These are phyloP conservation scores for Neocatenulostroma microsporum DNA, from an alignment of 2,329 filamentous ascomycete genomes.

Conservation along the genomic window DNA sequence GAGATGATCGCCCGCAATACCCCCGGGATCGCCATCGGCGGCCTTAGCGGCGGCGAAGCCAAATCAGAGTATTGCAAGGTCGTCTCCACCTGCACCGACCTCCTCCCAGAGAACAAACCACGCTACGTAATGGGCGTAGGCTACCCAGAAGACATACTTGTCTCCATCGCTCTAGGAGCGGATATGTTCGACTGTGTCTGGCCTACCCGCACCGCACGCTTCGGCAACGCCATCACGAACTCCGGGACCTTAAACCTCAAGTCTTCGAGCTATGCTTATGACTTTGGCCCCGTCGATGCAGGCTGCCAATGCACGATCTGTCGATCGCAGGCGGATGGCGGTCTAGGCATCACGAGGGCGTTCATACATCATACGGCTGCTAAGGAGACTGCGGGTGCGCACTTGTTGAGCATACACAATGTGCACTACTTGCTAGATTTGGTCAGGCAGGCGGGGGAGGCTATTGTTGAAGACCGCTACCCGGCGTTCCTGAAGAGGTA, in stretches of 20 bases:
- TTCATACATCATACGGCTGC: slow-evolving; percentile 86
- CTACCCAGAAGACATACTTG: slow-evolving; percentile 91
- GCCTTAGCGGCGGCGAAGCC: slow-evolving; percentile 87
- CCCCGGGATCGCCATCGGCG: slow-evolving; percentile 92
- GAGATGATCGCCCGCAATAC: slow-evolving; percentile 89
- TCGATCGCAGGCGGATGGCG: slow-evolving; percentile 53
- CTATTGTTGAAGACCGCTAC: slow-evolving; percentile 49
- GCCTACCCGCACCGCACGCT: slow-evolving; percentile 91
- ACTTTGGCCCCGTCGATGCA: slow-evolving; percentile 77
- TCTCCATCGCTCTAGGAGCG: slow-evolving; percentile 85
- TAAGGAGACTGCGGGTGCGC: slow-evolving; percentile 91
- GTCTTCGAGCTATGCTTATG: slow-evolving; percentile 63
- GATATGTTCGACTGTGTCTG: slow-evolving; percentile 99
- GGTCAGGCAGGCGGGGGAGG: slow-evolving; percentile 66
- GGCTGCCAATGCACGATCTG: slow-evolving; percentile 78
- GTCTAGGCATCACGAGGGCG: slow-evolving; percentile 74
- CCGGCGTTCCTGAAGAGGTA: slow-evolving; percentile 71
- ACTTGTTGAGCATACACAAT: slow-evolving; percentile 85
- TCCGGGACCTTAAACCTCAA: slow-evolving; percentile 77
- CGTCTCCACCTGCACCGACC: slow-evolving; percentile 72
- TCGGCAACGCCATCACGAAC: slow-evolving; percentile 86
- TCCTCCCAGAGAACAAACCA: slow-evolving; percentile 87
- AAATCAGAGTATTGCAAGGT: slow-evolving; percentile 84
- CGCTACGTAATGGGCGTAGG: slow-evolving; percentile 98
- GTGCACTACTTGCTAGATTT: slow-evolving; percentile 84